Percentiles rank a stretch among this genome's conserved stretches.
phyloP scores from a whole-genome alignment of 495 filamentous ascomycete species.

The Neurospora sp. region DNA sequence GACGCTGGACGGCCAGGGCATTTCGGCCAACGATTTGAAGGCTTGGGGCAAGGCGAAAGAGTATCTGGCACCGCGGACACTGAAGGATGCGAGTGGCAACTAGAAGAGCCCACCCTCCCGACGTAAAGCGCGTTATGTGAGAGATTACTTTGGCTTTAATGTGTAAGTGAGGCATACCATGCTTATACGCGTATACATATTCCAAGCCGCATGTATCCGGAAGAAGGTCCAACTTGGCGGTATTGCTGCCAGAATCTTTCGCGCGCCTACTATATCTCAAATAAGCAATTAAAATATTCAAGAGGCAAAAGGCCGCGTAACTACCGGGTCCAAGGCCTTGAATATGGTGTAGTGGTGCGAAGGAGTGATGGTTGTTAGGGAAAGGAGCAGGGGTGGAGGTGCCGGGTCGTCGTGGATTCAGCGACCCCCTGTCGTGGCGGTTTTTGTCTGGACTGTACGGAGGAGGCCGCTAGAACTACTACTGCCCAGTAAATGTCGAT shows the following conservation, averaged over 20 bases:
- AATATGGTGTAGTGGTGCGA: background rate
- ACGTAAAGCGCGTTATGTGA: background rate
- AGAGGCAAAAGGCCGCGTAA: background rate
- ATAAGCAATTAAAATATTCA: background rate
- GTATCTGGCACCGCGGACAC: slow-evolving; percentile 39
- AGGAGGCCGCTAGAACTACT: background rate
- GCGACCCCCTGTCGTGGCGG: background rate
- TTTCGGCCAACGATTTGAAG: slow-evolving; percentile 46
- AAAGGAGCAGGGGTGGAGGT: background rate
- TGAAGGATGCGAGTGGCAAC: background rate
- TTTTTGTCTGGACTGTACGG: background rate
- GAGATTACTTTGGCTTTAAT: background rate
- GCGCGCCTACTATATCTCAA: background rate
- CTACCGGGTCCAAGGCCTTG: background rate
- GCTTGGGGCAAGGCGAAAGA: slow-evolving; percentile 56
- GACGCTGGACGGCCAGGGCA: slow-evolving; percentile 45
- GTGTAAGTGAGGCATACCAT: background rate
- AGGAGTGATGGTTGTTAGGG: background rate
- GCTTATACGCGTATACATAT: background rate
- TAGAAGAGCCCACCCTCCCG: background rate
- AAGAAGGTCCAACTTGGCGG: background rate
- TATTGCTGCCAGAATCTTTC: background rate
- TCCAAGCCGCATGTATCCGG: background rate
- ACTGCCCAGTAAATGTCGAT: background rate
- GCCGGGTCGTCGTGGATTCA: background rate